Percentiles rank a stretch among this genome's conserved stretches.
These are phyloP conservation scores for Colletotrichum godetiae DNA, from an alignment of 2,329 filamentous ascomycete species.

Conservation along the genomic window DNA sequence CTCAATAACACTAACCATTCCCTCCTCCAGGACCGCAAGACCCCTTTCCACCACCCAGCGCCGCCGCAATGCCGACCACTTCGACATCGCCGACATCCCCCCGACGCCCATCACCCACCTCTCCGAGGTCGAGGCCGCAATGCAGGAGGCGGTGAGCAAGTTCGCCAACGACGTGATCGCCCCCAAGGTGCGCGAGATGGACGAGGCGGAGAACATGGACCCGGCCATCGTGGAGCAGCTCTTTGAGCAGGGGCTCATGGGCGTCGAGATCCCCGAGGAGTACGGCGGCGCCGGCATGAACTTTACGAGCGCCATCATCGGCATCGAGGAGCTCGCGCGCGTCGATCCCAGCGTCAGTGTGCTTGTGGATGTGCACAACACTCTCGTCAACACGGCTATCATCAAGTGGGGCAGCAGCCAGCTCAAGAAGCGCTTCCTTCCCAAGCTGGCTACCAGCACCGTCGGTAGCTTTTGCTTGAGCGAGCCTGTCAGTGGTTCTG, in stretches of 20 bases:
- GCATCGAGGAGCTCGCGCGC: slow-evolving; percentile 94
- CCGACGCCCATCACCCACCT: slow-evolving; percentile 95
- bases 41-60: slow-evolving; percentile 70
- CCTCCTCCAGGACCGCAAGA: slow-evolving; percentile 50
- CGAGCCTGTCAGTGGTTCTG: slow-evolving; percentile 91
- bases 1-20: neutral
- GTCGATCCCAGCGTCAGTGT: slow-evolving; percentile 96
- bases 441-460: slow-evolving; percentile 88
- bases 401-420: slow-evolving; percentile 84
- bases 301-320: slow-evolving; percentile 95
- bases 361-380: slow-evolving; percentile 97
- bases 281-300: slow-evolving; percentile 98
- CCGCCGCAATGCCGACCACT: slow-evolving; percentile 58
- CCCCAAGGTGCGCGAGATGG: slow-evolving; percentile 95
- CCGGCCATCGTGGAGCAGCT: slow-evolving; percentile 87
- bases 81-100: slow-evolving; percentile 79
- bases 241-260: slow-evolving; percentile 98
- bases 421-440: slow-evolving; percentile 87
- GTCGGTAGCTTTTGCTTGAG: slow-evolving; percentile 94
- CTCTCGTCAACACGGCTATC: slow-evolving; percentile 93
- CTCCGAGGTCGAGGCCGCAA: slow-evolving; percentile 88
- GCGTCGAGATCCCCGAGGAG: slow-evolving; percentile 96
- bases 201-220: slow-evolving; percentile 96
- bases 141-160: slow-evolving; percentile 90
- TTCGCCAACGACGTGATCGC: slow-evolving; percentile 91